Percentiles rank a stretch among this genome's conserved stretches.
These are phyloP conservation scores for Colletotrichum orbiculare DNA, from an alignment of 2,329 filamentous ascomycete genomes.

Conservation along the genomic window DNA sequence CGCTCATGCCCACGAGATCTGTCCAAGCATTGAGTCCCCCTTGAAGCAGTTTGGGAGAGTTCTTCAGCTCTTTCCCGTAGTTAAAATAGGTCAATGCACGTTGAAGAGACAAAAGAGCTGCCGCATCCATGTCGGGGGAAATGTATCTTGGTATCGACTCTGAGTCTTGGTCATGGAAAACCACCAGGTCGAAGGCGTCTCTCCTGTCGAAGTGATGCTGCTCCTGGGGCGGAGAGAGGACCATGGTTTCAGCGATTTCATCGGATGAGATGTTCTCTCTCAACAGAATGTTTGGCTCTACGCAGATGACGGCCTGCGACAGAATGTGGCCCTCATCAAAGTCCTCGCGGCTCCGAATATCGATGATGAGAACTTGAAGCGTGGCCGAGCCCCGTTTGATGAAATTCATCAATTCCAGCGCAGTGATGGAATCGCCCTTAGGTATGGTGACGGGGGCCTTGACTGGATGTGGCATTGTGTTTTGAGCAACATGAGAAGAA, in stretches of 20 bases:
- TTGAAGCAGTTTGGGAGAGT: constrained; percentile 79
- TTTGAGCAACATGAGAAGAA: constrained; percentile 41
- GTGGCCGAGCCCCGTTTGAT: constrained; percentile 60
- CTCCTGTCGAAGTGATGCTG: constrained; percentile 77
- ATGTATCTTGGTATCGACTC: constrained; percentile 56
- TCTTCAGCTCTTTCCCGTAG: constrained; percentile 77
- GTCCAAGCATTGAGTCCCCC: constrained; percentile 91
- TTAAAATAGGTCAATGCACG: constrained; percentile 88
- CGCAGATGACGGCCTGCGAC: constrained; percentile 84
- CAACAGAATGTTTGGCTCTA: constrained; percentile 82
- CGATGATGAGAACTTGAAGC: constrained; percentile 82
- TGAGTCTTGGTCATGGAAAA: constrained; percentile 86
- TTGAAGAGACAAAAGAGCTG: constrained; percentile 76
- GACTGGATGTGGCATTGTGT: constrained; percentile 40
- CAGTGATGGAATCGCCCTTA: constrained; percentile 68
- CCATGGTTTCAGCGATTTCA: constrained; percentile 73
- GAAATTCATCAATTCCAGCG: constrained; percentile 77
- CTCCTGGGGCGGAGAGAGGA: constrained; percentile 80
- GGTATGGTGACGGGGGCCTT: constrained; percentile 51
- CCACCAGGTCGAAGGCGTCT: constrained; percentile 84
- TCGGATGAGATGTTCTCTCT: constrained; percentile 73
- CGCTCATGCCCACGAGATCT: constrained; percentile 79
- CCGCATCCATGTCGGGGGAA: constrained; percentile 52
- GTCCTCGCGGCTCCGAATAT: constrained; percentile 81
- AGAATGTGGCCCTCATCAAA: constrained; percentile 93